phyloP scores from a whole-genome alignment of 2,329 filamentous ascomycete genomes.

The Aspergillus tanneri region DNA sequence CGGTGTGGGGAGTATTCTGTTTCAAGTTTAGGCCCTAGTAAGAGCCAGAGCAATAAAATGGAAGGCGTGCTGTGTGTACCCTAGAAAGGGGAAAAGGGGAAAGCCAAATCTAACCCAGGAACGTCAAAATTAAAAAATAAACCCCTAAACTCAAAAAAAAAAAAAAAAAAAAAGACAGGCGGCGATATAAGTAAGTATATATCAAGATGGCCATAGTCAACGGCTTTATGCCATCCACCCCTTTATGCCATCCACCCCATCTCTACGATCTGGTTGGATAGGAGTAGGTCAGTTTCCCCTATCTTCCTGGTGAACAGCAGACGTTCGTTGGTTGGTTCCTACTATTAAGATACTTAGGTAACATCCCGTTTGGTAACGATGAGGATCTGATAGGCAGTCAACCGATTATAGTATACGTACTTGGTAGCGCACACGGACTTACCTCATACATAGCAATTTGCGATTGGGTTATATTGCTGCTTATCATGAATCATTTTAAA shows the following conservation, averaged over 20 bases:
- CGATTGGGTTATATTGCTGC: neutral
- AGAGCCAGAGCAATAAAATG: slow-evolving; percentile 7
- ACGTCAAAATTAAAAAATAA: neutral
- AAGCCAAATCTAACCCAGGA: slow-evolving; percentile 6
- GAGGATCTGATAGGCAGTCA: too few species aligned
- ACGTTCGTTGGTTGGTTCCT: neutral
- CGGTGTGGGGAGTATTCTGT: slow-evolving; percentile 33
- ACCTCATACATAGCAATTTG: neutral
- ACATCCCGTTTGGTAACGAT: too few species aligned
- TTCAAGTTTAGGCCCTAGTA: slow-evolving; percentile 36
- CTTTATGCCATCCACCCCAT: slow-evolving; percentile 13
- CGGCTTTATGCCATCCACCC: neutral
- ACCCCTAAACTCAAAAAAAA: neutral
- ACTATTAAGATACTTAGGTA: too few species aligned
- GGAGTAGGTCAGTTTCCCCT: too few species aligned
- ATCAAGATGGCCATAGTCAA: too few species aligned
- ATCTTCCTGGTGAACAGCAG: neutral
- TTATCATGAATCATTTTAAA: neutral
- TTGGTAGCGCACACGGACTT: too few species aligned
- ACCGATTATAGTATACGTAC: too few species aligned
- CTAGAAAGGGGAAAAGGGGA: slow-evolving; percentile 22
- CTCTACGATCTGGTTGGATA: slow-evolving; percentile 15
- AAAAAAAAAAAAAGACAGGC: neutral
- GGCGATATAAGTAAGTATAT: too few species aligned
- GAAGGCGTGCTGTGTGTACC: slow-evolving; percentile 5